phyloP scores from a whole-genome alignment of 2,329 filamentous ascomycete species.

The Capronia coronata region DNA sequence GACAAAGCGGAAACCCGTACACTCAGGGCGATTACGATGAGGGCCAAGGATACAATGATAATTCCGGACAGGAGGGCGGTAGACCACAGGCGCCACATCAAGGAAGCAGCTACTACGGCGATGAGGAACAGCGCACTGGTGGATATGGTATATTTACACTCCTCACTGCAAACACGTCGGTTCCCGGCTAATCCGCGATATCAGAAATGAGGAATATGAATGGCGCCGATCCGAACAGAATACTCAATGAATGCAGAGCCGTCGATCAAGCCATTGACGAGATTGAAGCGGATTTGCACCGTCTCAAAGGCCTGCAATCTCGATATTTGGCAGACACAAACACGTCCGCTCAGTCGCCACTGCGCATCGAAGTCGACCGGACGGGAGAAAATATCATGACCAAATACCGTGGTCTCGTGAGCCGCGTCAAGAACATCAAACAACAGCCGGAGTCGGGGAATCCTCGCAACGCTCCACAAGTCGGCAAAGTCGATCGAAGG shows the following conservation, averaged over 20 bases:
- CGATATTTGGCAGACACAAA: slow-evolving; percentile 71
- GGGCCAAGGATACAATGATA: slow-evolving; percentile 30
- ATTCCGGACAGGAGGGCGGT: background rate
- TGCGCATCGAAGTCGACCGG: slow-evolving; percentile 63
- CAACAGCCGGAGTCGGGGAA: slow-evolving; percentile 67
- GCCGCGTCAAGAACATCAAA: slow-evolving; percentile 76
- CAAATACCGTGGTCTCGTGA: slow-evolving; percentile 70
- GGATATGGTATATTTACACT: slow-evolving; percentile 39
- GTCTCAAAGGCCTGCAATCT: slow-evolving; percentile 65
- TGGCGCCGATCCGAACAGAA: slow-evolving; percentile 59
- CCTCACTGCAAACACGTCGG: background rate
- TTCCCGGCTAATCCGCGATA: slow-evolving; percentile 11
- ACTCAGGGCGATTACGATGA: slow-evolving; percentile 18
- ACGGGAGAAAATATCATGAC: slow-evolving; percentile 75
- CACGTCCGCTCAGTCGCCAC: slow-evolving; percentile 58
- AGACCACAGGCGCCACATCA: slow-evolving; percentile 29
- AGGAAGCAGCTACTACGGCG: slow-evolving; percentile 33
- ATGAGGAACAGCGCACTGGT: slow-evolving; percentile 41
- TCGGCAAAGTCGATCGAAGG: slow-evolving; percentile 70
- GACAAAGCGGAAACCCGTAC: slow-evolving; percentile 23
- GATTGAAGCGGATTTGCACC: slow-evolving; percentile 64
- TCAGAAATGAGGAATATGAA: slow-evolving; percentile 41
- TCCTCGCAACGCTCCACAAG: slow-evolving; percentile 69
- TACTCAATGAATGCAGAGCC: slow-evolving; percentile 77
- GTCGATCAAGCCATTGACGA: slow-evolving; percentile 71